Conservation (phyloP, 2,329 filamentous ascomycete genomes). For the Colletotrichum magnum region DNA sequence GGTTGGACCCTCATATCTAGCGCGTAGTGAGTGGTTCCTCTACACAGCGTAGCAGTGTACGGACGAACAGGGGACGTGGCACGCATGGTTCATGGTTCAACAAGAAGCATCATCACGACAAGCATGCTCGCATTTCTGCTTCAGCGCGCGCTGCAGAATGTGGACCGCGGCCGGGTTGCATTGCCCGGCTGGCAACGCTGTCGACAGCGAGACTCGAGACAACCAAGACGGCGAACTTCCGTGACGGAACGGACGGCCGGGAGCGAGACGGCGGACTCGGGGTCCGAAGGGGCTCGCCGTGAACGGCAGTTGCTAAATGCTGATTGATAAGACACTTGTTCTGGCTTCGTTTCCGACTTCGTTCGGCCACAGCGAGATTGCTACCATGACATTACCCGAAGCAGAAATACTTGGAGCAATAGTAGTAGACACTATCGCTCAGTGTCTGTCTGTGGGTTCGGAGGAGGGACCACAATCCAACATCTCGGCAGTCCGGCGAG, state of each 20-base stretch:
- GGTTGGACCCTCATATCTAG: conserved; percentile 12
- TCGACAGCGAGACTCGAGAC: not conserved
- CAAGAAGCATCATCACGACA: conserved; percentile 23
- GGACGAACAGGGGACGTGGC: not conserved
- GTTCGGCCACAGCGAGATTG: conserved; percentile 15
- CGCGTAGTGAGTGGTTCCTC: no score
- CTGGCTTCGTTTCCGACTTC: no score
- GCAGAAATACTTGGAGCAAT: no score
- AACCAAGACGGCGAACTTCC: conserved; percentile 1
- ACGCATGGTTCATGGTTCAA: conserved; percentile 32
- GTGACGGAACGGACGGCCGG: not conserved
- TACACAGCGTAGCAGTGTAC: not conserved
- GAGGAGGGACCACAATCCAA: not conserved
- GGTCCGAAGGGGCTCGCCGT: not conserved
- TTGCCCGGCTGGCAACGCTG: conserved; percentile 31
- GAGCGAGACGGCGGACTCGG: conserved; percentile 3
- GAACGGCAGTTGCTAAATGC: not conserved
- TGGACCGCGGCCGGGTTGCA: conserved; percentile 7
- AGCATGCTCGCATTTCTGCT: conserved; percentile 1
- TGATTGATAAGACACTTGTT: not conserved
- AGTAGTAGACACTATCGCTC: not conserved
- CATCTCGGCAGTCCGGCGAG: not conserved
- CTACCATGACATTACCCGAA: no score
- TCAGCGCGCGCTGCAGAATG: conserved; percentile 12
- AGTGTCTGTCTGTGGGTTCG: not conserved